phyloP scores from a whole-genome alignment of 2,329 filamentous ascomycete species.

The Corinectria fuckeliana region DNA sequence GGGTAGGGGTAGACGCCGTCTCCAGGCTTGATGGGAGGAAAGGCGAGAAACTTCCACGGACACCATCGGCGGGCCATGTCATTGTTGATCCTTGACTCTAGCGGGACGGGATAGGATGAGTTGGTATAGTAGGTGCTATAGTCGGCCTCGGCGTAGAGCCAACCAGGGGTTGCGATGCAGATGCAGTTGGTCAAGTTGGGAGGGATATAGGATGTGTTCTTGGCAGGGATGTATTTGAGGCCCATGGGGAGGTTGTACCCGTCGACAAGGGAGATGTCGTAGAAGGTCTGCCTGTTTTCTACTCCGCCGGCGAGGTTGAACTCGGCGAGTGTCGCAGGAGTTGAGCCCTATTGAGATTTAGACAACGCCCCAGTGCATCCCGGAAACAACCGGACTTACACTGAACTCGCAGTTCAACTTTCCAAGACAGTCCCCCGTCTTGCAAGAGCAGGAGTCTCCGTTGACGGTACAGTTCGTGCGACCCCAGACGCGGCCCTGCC shows the following conservation, averaged over 20 bases:
- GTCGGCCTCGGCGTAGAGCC: constrained; percentile 60
- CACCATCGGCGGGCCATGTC: constrained; percentile 72
- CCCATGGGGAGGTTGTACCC: constrained; percentile 82
- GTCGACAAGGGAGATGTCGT: constrained; percentile 85
- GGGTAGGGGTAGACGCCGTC: constrained; percentile 82
- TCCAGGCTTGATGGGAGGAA: constrained; percentile 71
- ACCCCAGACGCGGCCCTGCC: constrained; percentile 84
- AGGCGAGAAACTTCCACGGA: constrained; percentile 77
- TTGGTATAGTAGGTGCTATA: constrained; percentile 68
- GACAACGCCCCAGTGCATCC: background rate
- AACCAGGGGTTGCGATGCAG: constrained; percentile 75
- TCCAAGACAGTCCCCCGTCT: constrained; percentile 78
- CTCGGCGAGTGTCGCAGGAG: constrained; percentile 79
- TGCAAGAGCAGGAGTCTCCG: constrained; percentile 69
- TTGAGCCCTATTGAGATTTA: constrained; percentile 62
- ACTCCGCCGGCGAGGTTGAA: constrained; percentile 76
- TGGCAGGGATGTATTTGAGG: constrained; percentile 64
- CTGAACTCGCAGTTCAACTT: constrained; percentile 72
- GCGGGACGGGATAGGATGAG: constrained; percentile 69
- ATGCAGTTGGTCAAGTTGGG: constrained; percentile 79
- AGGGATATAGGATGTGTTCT: constrained; percentile 70
- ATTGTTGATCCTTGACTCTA: constrained; percentile 66
- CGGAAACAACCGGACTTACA: constrained; percentile 54
- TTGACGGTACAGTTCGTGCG: constrained; percentile 84
- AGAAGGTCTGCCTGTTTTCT: constrained; percentile 70